Base-by-base conservation (phyloP, 805 yeast species). In the Candida berthetii region DNA sequence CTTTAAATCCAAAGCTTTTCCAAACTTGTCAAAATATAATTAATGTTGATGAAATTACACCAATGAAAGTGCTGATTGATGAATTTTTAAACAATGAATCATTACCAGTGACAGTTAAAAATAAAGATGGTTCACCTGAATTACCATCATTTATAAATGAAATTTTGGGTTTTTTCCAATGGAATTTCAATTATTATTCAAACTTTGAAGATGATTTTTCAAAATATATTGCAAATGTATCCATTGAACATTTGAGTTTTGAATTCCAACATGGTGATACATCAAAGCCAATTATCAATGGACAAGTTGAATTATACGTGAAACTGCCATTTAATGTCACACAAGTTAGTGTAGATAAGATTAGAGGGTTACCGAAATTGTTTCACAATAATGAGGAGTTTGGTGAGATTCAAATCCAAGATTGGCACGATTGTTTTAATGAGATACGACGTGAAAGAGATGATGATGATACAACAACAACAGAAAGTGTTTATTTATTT, bases 381-480 rank as follows among this genome's bases (percentile, higher is more conserved):
- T 63, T 50, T 38, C 71, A 71, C 45, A 49, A 65, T 6, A 66
- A 54, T 3, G 46, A 43, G 14, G 63, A 62, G 41, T 76, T 78
- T 53, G 71, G 74, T 6, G 60, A 65, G n/a, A 53, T 76, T 13
- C 62, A 65, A 4, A 50, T 73, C 49, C 52, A 53, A 9, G 66
- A 65, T 7, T 78, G 82, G 82, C 62, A 62, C 19, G 46, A 49
- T n/a, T 64, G 75, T 5, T 56, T 58, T 1, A 72, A 78, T 4
- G 56, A 51, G 31, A 62, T 56, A 11, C 18, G 50, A n/a, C 50
- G 52, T 38, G 45, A 47, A 35, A 42, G 45, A n/a, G 47, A 48
- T 17, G 43, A 42, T 45, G 36, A 31, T 3, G 47, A 46, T 13
- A 44, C 39, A 3, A 49, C 43, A 7, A 47, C 37, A 16, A 54